Percentiles rank a stretch among this genome's conserved stretches.
phyloP scores from a whole-genome alignment of 176 grass and related monocot species.

The Guadua angustifolia region DNA sequence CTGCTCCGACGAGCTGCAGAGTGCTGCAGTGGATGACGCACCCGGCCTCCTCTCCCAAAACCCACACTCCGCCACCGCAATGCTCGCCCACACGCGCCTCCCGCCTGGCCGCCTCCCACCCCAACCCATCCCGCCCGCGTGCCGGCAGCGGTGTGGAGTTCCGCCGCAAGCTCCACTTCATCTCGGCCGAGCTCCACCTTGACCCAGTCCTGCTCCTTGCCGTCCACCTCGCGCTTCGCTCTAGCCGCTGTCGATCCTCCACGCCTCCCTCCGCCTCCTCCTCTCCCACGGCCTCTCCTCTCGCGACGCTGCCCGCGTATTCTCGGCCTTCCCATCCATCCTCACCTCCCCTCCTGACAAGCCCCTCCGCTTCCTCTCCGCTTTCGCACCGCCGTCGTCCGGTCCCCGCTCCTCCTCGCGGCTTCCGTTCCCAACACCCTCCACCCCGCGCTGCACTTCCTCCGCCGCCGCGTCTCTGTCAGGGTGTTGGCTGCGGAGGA shows the following conservation, averaged over 20 bases:
- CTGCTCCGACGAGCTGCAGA: neutral
- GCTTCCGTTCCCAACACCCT: conserved; percentile 36
- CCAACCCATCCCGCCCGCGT: neutral
- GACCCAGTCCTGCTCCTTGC: too few species aligned
- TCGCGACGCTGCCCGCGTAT: too few species aligned
- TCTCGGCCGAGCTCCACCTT: too few species aligned
- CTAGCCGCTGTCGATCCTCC: too few species aligned
- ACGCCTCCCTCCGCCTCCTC: too few species aligned
- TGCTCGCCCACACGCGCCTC: conserved; percentile 34
- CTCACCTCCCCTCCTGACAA: neutral
- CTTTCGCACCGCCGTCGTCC: too few species aligned
- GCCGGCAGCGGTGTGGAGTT: conserved; percentile 51
- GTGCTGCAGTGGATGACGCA: conserved; percentile 11
- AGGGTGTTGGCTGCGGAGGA: too few species aligned
- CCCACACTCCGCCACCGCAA: conserved; percentile 18
- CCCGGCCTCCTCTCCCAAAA: neutral
- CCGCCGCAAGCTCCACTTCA: conserved; percentile 31
- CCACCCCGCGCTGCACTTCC: conserved; percentile 57
- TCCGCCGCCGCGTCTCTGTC: conserved; percentile 55
- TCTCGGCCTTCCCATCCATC: too few species aligned
- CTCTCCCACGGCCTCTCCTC: too few species aligned
- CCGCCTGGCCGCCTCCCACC: neutral
- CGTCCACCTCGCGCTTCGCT: too few species aligned
- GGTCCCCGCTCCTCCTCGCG: too few species aligned
- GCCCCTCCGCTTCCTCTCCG: too few species aligned